Conservation (phyloP, 768 basidiomycete species). For the Dictyophora rubrovolvata region DNA sequence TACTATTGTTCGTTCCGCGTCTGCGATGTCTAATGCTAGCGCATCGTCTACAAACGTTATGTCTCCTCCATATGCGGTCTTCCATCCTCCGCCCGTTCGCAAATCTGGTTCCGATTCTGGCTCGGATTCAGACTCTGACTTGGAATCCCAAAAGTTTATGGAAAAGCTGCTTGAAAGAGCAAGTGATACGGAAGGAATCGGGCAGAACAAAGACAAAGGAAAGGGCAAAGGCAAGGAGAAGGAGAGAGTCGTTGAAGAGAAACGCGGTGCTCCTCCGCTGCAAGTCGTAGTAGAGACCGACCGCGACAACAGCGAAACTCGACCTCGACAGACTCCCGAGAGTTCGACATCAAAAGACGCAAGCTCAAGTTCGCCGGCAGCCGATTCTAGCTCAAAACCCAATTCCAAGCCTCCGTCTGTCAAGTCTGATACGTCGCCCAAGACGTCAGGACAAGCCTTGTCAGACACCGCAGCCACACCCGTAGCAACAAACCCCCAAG, state of each 20-base stretch:
- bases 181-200: neutral
- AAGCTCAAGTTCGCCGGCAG: neutral
- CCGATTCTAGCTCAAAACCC: too few species aligned
- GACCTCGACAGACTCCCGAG: neutral
- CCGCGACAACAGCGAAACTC: neutral
- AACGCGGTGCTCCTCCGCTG: neutral
- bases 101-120: neutral
- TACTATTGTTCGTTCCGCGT: neutral
- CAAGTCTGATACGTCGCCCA: neutral
- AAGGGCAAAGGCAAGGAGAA: neutral
- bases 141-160: neutral
- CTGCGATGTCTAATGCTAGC: neutral
- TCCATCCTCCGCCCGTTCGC: neutral
- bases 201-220: neutral
- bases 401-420: neutral
- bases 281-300: neutral
- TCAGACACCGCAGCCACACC: neutral
- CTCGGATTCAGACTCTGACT: neutral
- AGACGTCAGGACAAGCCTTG: neutral
- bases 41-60: neutral
- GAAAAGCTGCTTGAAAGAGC: neutral
- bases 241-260: neutral
- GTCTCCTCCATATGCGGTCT: neutral
- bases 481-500: neutral
- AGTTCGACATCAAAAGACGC: neutral